phyloP scores from a whole-genome alignment of 140 eudicot genomes.

The Bidens hawaiensis region DNA sequence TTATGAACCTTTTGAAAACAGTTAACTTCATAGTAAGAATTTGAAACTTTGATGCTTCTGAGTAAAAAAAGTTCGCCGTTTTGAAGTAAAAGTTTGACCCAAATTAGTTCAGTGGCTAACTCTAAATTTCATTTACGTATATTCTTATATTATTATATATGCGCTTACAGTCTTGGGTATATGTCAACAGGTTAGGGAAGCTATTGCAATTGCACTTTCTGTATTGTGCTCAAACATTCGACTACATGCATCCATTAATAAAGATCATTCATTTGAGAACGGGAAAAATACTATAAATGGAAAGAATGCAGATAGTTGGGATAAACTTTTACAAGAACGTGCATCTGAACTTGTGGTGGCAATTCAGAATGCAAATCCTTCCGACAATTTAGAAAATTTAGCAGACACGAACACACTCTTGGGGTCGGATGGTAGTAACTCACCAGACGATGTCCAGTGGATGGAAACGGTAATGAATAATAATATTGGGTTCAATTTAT shows the following conservation, averaged over 20 bases:
- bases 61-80: not conserved
- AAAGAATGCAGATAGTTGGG: slow-evolving; percentile 48
- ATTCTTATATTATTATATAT: not conserved
- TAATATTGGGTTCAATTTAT: not conserved
- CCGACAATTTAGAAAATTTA: slow-evolving; percentile 49
- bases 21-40: not conserved
- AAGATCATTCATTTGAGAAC: slow-evolving; percentile 18
- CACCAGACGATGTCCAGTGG: slow-evolving; percentile 87
- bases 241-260: slow-evolving; percentile 43
- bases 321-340: slow-evolving; percentile 42
- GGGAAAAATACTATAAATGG: slow-evolving; percentile 25
- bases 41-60: slow-evolving; percentile 1
- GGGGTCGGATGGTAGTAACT: slow-evolving; percentile 48
- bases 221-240: slow-evolving; percentile 91
- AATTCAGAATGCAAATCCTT: slow-evolving; percentile 61
- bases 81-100: not conserved
- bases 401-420: slow-evolving; percentile 33
- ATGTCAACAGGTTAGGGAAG: slow-evolving; percentile 85
- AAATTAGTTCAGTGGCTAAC: not conserved
- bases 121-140: not conserved
- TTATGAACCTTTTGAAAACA: not conserved
- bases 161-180: not conserved
- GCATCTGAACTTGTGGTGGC: slow-evolving; percentile 67
- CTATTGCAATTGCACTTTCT: slow-evolving; percentile 83
- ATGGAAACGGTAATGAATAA: slow-evolving; percentile 80